These are phyloP conservation scores for Mrakia hoshinonis DNA, from an alignment of 768 basidiomycete genomes.

Conservation along the genomic window DNA sequence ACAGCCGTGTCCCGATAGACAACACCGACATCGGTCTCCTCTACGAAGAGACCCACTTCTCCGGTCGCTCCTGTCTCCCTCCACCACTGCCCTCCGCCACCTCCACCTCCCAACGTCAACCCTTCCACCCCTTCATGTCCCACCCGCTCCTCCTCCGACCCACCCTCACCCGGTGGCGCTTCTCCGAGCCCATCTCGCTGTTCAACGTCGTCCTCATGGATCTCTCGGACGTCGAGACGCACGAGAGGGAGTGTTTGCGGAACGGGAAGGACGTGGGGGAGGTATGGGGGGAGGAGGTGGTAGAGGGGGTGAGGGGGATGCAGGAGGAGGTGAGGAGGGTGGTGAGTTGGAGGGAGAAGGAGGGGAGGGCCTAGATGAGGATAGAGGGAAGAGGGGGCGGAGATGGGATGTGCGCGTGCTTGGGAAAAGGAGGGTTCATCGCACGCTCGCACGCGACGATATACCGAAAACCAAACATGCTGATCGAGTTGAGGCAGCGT, in stretches of 20 bases:
- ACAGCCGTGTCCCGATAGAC: conserved; percentile 21
- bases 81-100: neutral
- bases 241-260: conserved; percentile 45
- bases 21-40: conserved; percentile 15
- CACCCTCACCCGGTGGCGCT: conserved; percentile 73
- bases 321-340: conserved; percentile 52
- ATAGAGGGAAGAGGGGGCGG: no score
- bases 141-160: conserved; percentile 64
- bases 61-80: conserved; percentile 25
- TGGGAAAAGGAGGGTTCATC: no score
- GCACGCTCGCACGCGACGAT: no score
- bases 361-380: neutral
- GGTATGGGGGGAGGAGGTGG: conserved; percentile 64
- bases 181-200: conserved; percentile 52
- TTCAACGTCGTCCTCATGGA: conserved; percentile 85
- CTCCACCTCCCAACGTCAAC: conserved; percentile 51
- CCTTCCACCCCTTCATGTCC: conserved; percentile 48
- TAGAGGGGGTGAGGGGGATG: conserved; percentile 52
- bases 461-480: no score
- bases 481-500: no score
- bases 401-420: no score
- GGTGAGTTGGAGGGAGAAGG: conserved; percentile 23
- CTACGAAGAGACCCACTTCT: conserved; percentile 26
- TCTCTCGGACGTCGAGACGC: conserved; percentile 60
- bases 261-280: conserved; percentile 46